Evolutionary conservation across 2,329 filamentous ascomycete species (phyloP), one percentile per base, ranked within the genome.

Genomic region (Xylaria multiplex): DNA sequence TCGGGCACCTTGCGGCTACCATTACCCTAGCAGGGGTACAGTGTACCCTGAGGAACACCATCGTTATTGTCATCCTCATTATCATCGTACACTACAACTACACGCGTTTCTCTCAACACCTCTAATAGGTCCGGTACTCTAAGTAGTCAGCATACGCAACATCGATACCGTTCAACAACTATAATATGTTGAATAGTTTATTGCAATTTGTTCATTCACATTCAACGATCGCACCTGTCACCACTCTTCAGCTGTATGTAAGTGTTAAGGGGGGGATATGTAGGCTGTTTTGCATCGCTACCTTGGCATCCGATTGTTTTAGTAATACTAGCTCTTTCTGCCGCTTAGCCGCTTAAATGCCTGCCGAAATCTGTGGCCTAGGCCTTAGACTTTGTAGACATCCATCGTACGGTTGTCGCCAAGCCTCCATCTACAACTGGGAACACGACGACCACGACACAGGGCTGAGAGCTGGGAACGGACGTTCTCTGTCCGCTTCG

Each of bases 191-290:
- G 14, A 56, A 30, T n/a, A 46, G 19, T 42, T 57, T 35, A 46
- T 53, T 35, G 9, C 24, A 60, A 9, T 30, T 59, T 32, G 27
- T 30, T 3, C n/a, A 53, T 60, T 52, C 13, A 7, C 30, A n/a
- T 19, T 7, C 32, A 35, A 48, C 1, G 43, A 35, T 5, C 13
- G 27, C 13, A 27, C 11, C 16, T 16, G 53, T 16, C 9, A 27
- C 40, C 14, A 7, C 42, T 46, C 5, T 61, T 53, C 40, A 55
- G 59, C 59, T 37, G 40, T 24, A 55, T 54, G 59, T 45, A 48
- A 37, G 43, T 27, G 50, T 2, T 48, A 46, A 37, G 19, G 58
- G 27, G 27, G n/a, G 19, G 7, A 13, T 14, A 35, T 46, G 46
- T 40, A 43, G 27, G 9, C 37, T 19, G 11, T 13, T 14, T 19